Percentiles rank a stretch among this genome's conserved stretches.
Evolutionary conservation across 176 grass and related monocot genomes (phyloP).

Genomic region (Carex parvula): DNA sequence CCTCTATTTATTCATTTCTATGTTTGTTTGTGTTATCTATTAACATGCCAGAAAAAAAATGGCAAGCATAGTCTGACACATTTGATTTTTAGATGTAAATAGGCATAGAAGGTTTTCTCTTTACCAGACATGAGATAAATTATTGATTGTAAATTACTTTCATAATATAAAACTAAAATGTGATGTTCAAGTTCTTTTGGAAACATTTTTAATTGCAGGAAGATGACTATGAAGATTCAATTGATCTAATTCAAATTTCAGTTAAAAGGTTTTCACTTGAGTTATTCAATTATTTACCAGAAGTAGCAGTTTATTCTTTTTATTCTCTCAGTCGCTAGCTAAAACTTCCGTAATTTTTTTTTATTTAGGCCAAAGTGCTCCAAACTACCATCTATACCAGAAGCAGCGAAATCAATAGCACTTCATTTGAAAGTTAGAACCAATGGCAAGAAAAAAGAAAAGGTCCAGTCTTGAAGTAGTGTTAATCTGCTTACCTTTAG

Average conservation of each 20-base stretch:
- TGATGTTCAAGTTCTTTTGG: constrained; percentile 24
- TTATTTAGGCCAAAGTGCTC: constrained; percentile 35
- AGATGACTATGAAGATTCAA: constrained; percentile 30
- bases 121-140: too few relatives aligned
- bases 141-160: too few relatives aligned
- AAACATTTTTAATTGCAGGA: constrained; percentile 34
- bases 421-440: constrained; percentile 40
- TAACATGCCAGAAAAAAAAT: neutral
- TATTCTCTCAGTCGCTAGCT: neutral
- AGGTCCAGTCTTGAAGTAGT: constrained; percentile 27
- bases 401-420: constrained; percentile 27
- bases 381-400: constrained; percentile 38
- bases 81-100: too few relatives aligned
- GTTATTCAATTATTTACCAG: constrained; percentile 5
- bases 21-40: neutral
- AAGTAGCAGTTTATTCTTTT: neutral
- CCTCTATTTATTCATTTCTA: neutral
- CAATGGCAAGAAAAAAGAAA: constrained; percentile 35
- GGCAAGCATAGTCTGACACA: neutral
- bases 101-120: too few relatives aligned
- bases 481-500: constrained; percentile 4
- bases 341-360: constrained; percentile 21
- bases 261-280: constrained; percentile 36
- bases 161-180: too few relatives aligned
- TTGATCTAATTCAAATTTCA: constrained; percentile 32